Evolutionary conservation across 1,284 basidiomycete genomes (phyloP), one percentile per base, ranked within the genome.

Genomic region (Cryptococcus sp.): DNA sequence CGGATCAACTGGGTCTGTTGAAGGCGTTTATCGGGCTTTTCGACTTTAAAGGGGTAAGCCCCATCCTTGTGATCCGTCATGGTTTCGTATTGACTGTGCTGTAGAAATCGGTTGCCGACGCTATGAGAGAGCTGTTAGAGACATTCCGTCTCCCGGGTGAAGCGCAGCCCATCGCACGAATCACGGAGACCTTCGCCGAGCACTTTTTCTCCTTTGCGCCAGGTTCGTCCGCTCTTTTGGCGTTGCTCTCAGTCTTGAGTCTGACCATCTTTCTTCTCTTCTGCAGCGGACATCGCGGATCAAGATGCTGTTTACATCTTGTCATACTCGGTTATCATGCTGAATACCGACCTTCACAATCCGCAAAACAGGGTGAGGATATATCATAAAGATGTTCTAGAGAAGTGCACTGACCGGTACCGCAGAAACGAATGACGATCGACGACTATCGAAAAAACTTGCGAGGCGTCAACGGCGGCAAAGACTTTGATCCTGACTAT

Each of bases 281-380:
- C 35, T 47, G 22, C 63, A 89, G 90, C 85, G 49, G 94, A 94
- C 72, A 89, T 99, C 68, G 91, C 89, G 71, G 89, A 83, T 46
- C 87, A 93, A 78, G 96, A 99, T 76, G 91, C 95, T 1, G 91
- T 93, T 22, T 96, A 97, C 78, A 90, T 99, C 3, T 80, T 99
- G 25, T 86, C 95, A 0, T 99, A 89, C 78, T 97, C 95, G 0
- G 88, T 99, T 64, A 98, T 99, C 78, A 87, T 99, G 93, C 85
- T 99, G 58, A 99, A 99, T 78, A 99, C 96, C 2, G 96, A 99
- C 80, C 85, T 88, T 59, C 95, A 98, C 77, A 98, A 92, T 75
- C 93, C 95, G n/a, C 93, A 97, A 83, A 86, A 95, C 64, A 82
- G 89, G 73, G 91, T 90, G 73, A 75, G 87, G 11, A 38, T 13